These are phyloP conservation scores for Puccinia brachypodii DNA, from an alignment of 1,284 basidiomycete species.

Conservation along the genomic window DNA sequence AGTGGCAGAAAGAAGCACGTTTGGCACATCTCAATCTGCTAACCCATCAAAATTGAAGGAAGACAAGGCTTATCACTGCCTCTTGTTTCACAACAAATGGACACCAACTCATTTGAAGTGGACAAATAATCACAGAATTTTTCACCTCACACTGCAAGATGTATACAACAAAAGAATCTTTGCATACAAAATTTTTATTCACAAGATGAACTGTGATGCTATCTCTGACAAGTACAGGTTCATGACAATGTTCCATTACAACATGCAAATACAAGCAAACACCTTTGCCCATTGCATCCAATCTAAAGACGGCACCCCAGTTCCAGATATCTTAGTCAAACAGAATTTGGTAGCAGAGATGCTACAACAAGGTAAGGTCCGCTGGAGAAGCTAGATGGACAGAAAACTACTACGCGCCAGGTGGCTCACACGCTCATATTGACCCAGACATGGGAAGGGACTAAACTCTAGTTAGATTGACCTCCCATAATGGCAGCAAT, in stretches of 20 bases:
- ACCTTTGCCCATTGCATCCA: neutral
- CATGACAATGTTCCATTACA: neutral
- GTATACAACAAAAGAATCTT: neutral
- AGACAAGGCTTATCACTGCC: neutral
- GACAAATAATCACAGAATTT: neutral
- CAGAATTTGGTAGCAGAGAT: neutral
- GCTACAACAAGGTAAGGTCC: neutral
- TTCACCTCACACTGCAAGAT: neutral
- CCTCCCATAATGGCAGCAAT: no score
- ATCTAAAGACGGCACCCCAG: neutral
- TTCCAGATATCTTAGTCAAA: neutral
- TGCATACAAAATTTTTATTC: neutral
- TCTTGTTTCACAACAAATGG: neutral
- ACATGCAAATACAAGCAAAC: neutral
- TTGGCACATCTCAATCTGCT: neutral
- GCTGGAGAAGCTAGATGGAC: neutral
- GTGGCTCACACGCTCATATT: neutral
- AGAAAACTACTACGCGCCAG: neutral
- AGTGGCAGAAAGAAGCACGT: neutral
- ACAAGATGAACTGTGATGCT: neutral
- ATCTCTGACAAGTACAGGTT: neutral
- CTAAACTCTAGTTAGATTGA: no score
- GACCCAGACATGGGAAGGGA: neutral
- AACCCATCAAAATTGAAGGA: neutral
- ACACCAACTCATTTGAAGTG: neutral